Evolutionary conservation across 805 yeast species (phyloP), one percentile per base, ranked within the genome.

Genomic region (Grigorovia transvaalensis): DNA sequence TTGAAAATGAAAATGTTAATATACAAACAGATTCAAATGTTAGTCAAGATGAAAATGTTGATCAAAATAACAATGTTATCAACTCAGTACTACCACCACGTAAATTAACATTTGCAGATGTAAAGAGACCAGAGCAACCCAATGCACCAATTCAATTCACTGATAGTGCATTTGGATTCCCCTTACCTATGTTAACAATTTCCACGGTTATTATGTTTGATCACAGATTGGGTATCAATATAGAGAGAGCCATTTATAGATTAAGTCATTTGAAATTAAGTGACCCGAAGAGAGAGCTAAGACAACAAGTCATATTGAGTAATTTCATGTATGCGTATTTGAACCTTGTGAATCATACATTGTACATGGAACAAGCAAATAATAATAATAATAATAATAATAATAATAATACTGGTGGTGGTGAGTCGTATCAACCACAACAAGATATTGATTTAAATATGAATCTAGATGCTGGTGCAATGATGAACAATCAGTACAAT

Each of bases 321-420:
- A 93, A 93, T 66, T 93, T 93, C 78, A 93, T 93, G 99, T 93
- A 93, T 65, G 91, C 97, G 0, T 93, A 93, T 68, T 76, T 93
- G 73, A 91, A 93, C 64, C 74, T 93, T 68, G 96, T 93, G 51
- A 95, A 91, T 67, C 97, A 91, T 65, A 90, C 91, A 15, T 72
- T 85, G 58, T 88, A 84, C 66, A 67, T 86, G 55, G 91, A 85
- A 60, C 88, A 82, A 54, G 66, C 73, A 54, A 77, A 30, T 12
- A 11, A 4, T 73, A 46, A 38, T 76, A 73, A 48, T 33, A 70
- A n/a, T n/a, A 77, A 30, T 12, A 11, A 4, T 73, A 77, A 30
- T 12, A 11, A 4, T 73, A 46, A 38, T 76, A 73, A 48, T 33
- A 70, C 27, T 48, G 23, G 17, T 30, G 11, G 23, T 23, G 27